A percentile compares a stretch with the other conserved stretches of the same genome.
phyloP scores from a whole-genome alignment of 352 stramenopile species.

The Phytophthora multivora region DNA sequence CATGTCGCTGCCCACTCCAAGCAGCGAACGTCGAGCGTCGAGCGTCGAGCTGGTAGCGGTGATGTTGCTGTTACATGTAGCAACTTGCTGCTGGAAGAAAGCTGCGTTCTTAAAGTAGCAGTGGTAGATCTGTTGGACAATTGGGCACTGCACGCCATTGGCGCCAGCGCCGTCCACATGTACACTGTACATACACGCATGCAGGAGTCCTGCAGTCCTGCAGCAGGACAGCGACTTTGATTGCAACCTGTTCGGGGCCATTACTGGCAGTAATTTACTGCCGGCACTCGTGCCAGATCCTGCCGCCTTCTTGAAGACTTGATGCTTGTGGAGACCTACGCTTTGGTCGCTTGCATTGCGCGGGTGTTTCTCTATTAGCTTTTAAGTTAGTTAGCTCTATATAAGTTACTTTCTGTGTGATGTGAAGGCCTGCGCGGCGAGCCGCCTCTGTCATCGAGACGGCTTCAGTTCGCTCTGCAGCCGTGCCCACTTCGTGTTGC shows the following conservation, averaged over 20 bases:
- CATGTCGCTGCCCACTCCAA: slow-evolving; percentile 25
- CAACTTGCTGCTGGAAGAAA: neutral
- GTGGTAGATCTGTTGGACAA: neutral
- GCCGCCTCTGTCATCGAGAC: slow-evolving; percentile 31
- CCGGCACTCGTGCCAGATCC: neutral
- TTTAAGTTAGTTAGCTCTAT: slow-evolving; percentile 22
- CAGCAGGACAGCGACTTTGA: slow-evolving; percentile 1
- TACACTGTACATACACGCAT: no score
- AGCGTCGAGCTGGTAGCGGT: no score
- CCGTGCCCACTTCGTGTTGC: slow-evolving; percentile 6
- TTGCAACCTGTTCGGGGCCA: neutral
- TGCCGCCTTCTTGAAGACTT: neutral
- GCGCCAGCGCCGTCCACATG: no score
- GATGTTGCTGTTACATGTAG: no score
- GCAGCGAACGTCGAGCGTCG: neutral
- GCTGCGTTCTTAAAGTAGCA: neutral
- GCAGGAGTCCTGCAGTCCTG: no score
- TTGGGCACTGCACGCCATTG: no score
- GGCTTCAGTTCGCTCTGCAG: slow-evolving; percentile 8
- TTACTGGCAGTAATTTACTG: slow-evolving; percentile 1
- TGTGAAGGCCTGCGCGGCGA: slow-evolving; percentile 16
- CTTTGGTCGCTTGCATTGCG: slow-evolving; percentile 8
- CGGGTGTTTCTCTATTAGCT: slow-evolving; percentile 20
- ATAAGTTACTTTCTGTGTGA: slow-evolving; percentile 23
- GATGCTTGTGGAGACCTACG: neutral